Percentiles rank a stretch among this genome's conserved stretches.
phyloP scores from a whole-genome alignment of 805 yeast species.

The Saccharomyces jurei region DNA sequence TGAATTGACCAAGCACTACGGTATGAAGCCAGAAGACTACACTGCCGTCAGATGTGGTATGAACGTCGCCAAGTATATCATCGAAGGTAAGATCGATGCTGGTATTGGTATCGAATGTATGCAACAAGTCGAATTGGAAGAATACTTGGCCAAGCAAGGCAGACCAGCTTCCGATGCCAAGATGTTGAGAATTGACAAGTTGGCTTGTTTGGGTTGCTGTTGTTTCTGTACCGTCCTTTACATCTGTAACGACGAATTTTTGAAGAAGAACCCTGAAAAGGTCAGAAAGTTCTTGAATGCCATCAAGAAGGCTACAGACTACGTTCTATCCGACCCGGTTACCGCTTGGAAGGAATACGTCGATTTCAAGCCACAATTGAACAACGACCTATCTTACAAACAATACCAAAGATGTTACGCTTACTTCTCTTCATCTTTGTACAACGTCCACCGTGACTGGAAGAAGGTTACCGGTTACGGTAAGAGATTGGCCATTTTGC shows the following conservation, averaged over 20 bases:
- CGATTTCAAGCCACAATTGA: slow-evolving; percentile 42
- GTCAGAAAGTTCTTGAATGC: slow-evolving; percentile 40
- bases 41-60: slow-evolving; percentile 53
- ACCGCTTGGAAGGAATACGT: slow-evolving; percentile 40
- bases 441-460: background rate
- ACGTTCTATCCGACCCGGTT: slow-evolving; percentile 36
- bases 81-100: slow-evolving; percentile 48
- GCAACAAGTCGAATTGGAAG: slow-evolving; percentile 51
- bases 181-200: slow-evolving; percentile 48
- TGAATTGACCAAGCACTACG: slow-evolving; percentile 47
- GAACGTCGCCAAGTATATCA: slow-evolving; percentile 50
- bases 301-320: slow-evolving; percentile 44
- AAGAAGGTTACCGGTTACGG: background rate
- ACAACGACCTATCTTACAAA: slow-evolving; percentile 34
- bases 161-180: slow-evolving; percentile 40
- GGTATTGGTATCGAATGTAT: slow-evolving; percentile 54
- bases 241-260: slow-evolving; percentile 44
- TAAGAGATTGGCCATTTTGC: background rate
- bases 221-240: slow-evolving; percentile 51
- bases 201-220: slow-evolving; percentile 52
- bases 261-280: slow-evolving; percentile 40
- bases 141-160: slow-evolving; percentile 37
- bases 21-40: slow-evolving; percentile 48
- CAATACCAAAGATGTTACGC: slow-evolving; percentile 49
- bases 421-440: slow-evolving; percentile 34